Evolutionary conservation across 805 yeast genomes (phyloP).

Genomic region (Aciculoconidium aculeatum): DNA sequence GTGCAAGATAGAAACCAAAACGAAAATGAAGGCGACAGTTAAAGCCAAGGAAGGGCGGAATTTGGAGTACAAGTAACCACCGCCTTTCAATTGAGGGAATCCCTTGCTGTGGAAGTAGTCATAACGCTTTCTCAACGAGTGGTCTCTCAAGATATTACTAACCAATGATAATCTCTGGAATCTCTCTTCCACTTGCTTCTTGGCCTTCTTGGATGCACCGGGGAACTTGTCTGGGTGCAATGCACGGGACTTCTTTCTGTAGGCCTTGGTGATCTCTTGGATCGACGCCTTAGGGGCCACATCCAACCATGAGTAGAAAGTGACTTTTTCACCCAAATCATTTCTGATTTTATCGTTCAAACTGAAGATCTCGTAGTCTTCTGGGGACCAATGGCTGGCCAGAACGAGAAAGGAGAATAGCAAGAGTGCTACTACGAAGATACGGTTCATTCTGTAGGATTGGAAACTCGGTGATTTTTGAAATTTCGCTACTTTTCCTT

Average conservation of each 20-base stretch:
- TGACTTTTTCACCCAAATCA: constrained; percentile 55
- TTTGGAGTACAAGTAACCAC: constrained; percentile 57
- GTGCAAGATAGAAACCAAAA: constrained; percentile 53
- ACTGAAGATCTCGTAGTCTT: constrained; percentile 77
- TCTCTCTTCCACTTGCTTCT: constrained; percentile 54
- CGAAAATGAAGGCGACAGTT: constrained; percentile 45
- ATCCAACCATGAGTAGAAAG: constrained; percentile 65
- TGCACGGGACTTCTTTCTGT: constrained; percentile 62
- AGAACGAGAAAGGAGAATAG: constrained; percentile 15
- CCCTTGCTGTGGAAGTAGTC: constrained; percentile 81
- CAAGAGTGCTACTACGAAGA: too few species aligned
- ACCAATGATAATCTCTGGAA: constrained; percentile 76
- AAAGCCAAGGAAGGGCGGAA: constrained; percentile 62
- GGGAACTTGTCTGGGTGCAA: constrained; percentile 81
- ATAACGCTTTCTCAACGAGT: constrained; percentile 56
- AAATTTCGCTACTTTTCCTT: too few species aligned
- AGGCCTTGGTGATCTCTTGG: constrained; percentile 57
- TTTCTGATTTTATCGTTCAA: constrained; percentile 56
- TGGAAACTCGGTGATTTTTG: too few species aligned
- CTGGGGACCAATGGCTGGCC: constrained; percentile 48
- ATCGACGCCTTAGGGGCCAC: constrained; percentile 41
- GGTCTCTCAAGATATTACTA: constrained; percentile 62
- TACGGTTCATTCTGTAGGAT: too few species aligned
- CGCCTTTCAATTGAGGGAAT: constrained; percentile 76
- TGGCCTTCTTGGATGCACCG: constrained; percentile 20